phyloP scores from a whole-genome alignment of 495 filamentous ascomycete genomes.

The Daldinia concentrica region DNA sequence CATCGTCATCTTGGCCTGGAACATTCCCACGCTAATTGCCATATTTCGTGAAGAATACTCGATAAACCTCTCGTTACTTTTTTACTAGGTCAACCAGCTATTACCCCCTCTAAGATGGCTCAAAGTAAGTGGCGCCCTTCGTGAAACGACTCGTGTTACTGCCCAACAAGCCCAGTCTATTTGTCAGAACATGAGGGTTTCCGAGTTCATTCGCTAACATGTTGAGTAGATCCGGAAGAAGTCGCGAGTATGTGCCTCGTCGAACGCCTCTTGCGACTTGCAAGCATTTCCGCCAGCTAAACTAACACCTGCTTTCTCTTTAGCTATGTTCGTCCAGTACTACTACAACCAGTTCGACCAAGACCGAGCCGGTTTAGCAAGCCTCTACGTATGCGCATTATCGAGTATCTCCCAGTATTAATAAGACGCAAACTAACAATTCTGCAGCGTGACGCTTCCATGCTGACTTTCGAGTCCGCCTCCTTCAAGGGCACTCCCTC shows the following conservation, averaged over 20 bases:
- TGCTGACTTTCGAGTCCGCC: conserved; percentile 88
- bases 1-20: background rate
- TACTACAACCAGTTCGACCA: conserved; percentile 90
- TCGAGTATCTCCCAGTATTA: conserved; percentile 1
- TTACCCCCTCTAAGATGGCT: conserved; percentile 26
- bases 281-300: conserved; percentile 23
- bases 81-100: background rate
- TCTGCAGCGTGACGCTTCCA: conserved; percentile 79
- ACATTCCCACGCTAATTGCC: background rate
- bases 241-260: conserved; percentile 45
- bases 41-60: background rate
- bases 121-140: conserved; percentile 19
- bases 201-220: conserved; percentile 14
- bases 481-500: conserved; percentile 63
- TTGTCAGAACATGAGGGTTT: background rate
- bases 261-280: conserved; percentile 5
- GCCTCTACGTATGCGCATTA: conserved; percentile 70
- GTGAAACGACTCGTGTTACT: background rate
- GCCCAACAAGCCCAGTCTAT: background rate
- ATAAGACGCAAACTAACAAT: conserved; percentile 12
- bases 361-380: conserved; percentile 65
- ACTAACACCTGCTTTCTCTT: conserved; percentile 24
- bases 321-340: conserved; percentile 84
- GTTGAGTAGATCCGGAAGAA: conserved; percentile 31
- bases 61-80: background rate